These are phyloP conservation scores for Epichloe glyceriae DNA, from an alignment of 2,329 filamentous ascomycete genomes.

Conservation along the genomic window DNA sequence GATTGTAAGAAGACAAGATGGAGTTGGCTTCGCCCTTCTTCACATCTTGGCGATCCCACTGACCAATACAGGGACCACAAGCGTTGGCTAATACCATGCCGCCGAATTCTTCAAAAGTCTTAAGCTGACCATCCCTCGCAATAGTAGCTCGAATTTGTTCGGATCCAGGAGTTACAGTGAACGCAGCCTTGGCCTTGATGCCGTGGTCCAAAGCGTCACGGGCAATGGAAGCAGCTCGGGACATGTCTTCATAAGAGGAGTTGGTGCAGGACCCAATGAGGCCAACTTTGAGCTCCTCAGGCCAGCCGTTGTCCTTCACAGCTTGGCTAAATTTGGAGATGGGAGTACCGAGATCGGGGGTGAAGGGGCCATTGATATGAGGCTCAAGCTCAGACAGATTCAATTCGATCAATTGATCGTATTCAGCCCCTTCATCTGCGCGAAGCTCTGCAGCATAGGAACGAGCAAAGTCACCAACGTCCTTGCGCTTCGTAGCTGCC, in stretches of 20 bases:
- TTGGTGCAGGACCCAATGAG: constrained; percentile 98
- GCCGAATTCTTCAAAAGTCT: constrained; percentile 93
- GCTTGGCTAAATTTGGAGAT: constrained; percentile 96
- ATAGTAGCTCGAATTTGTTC: constrained; percentile 96
- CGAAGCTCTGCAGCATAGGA: constrained; percentile 73
- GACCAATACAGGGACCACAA: constrained; percentile 83
- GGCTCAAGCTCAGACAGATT: constrained; percentile 92
- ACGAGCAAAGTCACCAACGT: constrained; percentile 83
- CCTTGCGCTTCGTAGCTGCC: constrained; percentile 72
- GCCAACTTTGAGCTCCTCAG: constrained; percentile 89
- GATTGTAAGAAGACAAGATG: constrained; percentile 98
- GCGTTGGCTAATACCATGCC: constrained; percentile 92
- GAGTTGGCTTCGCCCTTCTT: constrained; percentile 94
- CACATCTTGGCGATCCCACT: constrained; percentile 90
- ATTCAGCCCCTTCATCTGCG: constrained; percentile 82
- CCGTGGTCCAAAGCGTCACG: constrained; percentile 84
- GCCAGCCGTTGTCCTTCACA: constrained; percentile 91
- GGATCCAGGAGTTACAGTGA: constrained; percentile 91
- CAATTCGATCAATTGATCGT: constrained; percentile 92
- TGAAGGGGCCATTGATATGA: constrained; percentile 98
- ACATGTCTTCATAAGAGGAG: constrained; percentile 78
- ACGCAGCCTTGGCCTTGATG: constrained; percentile 82
- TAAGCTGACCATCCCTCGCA: constrained; percentile 74
- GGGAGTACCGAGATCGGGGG: constrained; percentile 90
- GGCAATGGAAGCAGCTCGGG: constrained; percentile 80